These are phyloP conservation scores for Bacidia rubella DNA, from an alignment of 495 filamentous ascomycete species.

Conservation along the genomic window DNA sequence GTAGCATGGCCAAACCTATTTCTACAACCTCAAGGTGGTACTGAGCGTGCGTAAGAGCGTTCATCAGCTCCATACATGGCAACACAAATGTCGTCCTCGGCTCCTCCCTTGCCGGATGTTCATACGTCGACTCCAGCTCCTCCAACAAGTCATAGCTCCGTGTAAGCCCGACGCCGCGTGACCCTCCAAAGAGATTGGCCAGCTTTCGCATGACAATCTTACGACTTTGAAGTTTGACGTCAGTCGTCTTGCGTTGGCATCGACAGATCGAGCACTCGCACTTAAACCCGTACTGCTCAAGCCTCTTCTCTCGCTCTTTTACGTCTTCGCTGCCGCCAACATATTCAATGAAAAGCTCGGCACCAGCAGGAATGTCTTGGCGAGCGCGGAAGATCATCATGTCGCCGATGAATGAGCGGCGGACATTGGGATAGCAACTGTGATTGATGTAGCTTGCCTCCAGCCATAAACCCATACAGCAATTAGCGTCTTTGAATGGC, in stretches of 20 bases:
- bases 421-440: constrained; percentile 33
- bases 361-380: constrained; percentile 29
- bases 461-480: constrained; percentile 38
- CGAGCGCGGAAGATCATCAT: constrained; percentile 44
- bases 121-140: background rate
- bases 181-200: background rate
- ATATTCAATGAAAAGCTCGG: constrained; percentile 36
- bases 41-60: background rate
- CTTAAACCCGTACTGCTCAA: constrained; percentile 33
- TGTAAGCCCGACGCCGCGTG: background rate
- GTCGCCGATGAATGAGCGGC: constrained; percentile 43
- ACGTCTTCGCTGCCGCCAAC: constrained; percentile 19
- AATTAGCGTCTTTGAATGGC: too few relatives aligned
- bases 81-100: background rate
- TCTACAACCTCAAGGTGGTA: background rate
- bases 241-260: background rate
- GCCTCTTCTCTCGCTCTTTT: constrained; percentile 9
- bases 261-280: constrained; percentile 34
- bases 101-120: background rate
- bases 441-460: constrained; percentile 44
- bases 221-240: background rate
- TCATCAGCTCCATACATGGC: constrained; percentile 5
- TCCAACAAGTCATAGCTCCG: background rate
- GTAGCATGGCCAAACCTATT: background rate
- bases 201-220: background rate